phyloP scores from a whole-genome alignment of 2,329 filamentous ascomycete genomes.

The Colletotrichum somersetense region DNA sequence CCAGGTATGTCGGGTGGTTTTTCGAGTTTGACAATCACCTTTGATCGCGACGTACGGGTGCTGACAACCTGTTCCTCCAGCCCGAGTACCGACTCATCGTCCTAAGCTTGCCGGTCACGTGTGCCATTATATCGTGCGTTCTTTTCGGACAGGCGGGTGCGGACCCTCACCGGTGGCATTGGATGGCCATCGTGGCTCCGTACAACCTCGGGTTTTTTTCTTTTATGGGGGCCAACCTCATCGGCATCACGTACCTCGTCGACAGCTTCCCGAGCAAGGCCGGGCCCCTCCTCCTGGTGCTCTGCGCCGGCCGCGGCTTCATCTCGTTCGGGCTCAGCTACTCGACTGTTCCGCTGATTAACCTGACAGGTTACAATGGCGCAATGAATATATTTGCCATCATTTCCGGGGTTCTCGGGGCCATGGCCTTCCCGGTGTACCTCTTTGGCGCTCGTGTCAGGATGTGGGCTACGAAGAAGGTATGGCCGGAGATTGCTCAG shows the following conservation, averaged over 20 bases:
- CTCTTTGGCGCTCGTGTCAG: background rate
- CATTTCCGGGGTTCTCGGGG: conserved; percentile 41
- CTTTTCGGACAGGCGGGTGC: conserved; percentile 54
- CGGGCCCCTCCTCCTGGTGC: conserved; percentile 45
- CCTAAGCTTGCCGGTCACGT: conserved; percentile 51
- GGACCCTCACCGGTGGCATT: conserved; percentile 47
- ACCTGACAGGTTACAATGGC: conserved; percentile 43
- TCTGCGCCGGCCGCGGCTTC: conserved; percentile 46
- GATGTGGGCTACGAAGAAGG: conserved; percentile 26
- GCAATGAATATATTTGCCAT: conserved; percentile 44
- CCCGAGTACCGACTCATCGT: conserved; percentile 55
- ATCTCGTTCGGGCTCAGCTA: conserved; percentile 47
- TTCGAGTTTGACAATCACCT: background rate
- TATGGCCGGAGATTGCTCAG: conserved; percentile 21
- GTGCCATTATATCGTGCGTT: conserved; percentile 53
- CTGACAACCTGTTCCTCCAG: conserved; percentile 42
- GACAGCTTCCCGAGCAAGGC: conserved; percentile 49
- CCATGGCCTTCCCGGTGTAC: conserved; percentile 12
- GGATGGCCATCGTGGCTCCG: conserved; percentile 42
- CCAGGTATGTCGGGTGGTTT: background rate
- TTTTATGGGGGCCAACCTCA: conserved; percentile 46
- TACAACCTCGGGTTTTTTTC: conserved; percentile 44
- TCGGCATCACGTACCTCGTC: conserved; percentile 48
- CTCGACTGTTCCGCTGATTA: conserved; percentile 43
- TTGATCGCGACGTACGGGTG: conserved; percentile 51